Percentiles rank a stretch among this genome's conserved stretches.
Conservation (phyloP, 306 rosid species). For the Sicyos edulis region DNA sequence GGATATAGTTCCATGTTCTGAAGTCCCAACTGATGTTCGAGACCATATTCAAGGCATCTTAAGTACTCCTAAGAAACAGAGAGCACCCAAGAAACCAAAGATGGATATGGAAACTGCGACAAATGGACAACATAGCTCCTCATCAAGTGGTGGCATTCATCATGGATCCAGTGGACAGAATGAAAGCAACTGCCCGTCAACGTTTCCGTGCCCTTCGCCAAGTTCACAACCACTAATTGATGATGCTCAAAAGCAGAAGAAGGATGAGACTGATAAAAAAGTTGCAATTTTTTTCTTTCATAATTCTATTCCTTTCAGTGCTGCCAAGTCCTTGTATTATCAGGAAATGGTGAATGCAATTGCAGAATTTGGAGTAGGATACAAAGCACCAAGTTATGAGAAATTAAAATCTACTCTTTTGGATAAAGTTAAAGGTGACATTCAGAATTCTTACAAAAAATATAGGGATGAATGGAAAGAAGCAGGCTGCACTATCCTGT, state of each 20-base stretch:
- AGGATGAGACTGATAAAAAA: slow-evolving; percentile 55
- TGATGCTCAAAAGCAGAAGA: slow-evolving; percentile 42
- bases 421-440: slow-evolving; percentile 53
- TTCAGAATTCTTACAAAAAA: slow-evolving; percentile 40
- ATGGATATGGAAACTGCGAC: slow-evolving; percentile 35
- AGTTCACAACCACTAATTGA: slow-evolving; percentile 37
- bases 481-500: slow-evolving; percentile 60
- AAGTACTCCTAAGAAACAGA: slow-evolving; percentile 57
- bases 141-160: slow-evolving; percentile 51
- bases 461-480: slow-evolving; percentile 61
- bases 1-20: slow-evolving; percentile 59
- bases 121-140: slow-evolving; percentile 55
- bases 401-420: slow-evolving; percentile 43
- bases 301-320: slow-evolving; percentile 54
- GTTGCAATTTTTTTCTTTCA: slow-evolving; percentile 56
- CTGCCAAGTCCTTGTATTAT: slow-evolving; percentile 54
- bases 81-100: slow-evolving; percentile 49
- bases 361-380: slow-evolving; percentile 53
- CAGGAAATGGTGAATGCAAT: slow-evolving; percentile 67
- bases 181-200: slow-evolving; percentile 48
- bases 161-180: slow-evolving; percentile 50
- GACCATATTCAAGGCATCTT: slow-evolving; percentile 53
- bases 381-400: slow-evolving; percentile 63
- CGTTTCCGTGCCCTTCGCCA: slow-evolving; percentile 40
- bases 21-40: slow-evolving; percentile 56